These are phyloP conservation scores for Talaromyces sp. DNA, from an alignment of 2,329 filamentous ascomycete species.

Conservation along the genomic window DNA sequence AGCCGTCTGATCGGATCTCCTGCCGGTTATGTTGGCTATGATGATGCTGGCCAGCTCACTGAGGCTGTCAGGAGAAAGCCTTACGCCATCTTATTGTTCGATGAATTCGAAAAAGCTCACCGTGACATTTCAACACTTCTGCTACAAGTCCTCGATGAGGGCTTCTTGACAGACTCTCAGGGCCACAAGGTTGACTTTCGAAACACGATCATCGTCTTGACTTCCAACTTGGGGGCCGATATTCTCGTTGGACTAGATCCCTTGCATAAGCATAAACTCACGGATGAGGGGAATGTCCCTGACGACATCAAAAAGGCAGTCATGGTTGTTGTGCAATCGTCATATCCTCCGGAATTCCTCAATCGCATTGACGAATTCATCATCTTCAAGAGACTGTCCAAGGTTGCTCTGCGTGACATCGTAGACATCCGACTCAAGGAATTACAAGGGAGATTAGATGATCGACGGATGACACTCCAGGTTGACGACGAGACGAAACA, in stretches of 20 bases:
- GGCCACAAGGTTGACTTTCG: conserved; percentile 96
- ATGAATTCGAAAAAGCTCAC: conserved; percentile 97
- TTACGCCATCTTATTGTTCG: conserved; percentile 89
- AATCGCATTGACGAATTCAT: conserved; percentile 98
- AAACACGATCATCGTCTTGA: conserved; percentile 94
- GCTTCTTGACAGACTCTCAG: conserved; percentile 90
- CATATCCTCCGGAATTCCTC: conserved; percentile 87
- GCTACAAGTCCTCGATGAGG: conserved; percentile 92
- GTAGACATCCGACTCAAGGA: conserved; percentile 88
- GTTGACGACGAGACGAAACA: conserved; percentile 70
- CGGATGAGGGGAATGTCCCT: conserved; percentile 65
- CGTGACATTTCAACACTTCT: conserved; percentile 89
- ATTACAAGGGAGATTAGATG: conserved; percentile 76
- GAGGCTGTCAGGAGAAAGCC: conserved; percentile 93
- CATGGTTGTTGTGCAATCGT: conserved; percentile 75
- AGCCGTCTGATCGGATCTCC: conserved; percentile 88
- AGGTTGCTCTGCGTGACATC: conserved; percentile 77
- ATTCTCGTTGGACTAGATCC: conserved; percentile 77
- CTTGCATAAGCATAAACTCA: conserved; percentile 56
- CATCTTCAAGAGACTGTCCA: conserved; percentile 82
- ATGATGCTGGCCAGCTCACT: conserved; percentile 92
- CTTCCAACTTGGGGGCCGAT: conserved; percentile 89
- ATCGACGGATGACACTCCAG: conserved; percentile 73
- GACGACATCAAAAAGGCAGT: conserved; percentile 72
- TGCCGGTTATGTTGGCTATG: conserved; percentile 93